Percentiles rank a stretch among this genome's conserved stretches.
Conservation (phyloP, 2,329 filamentous ascomycete species). For the Paracoccidioides brasiliensis region DNA sequence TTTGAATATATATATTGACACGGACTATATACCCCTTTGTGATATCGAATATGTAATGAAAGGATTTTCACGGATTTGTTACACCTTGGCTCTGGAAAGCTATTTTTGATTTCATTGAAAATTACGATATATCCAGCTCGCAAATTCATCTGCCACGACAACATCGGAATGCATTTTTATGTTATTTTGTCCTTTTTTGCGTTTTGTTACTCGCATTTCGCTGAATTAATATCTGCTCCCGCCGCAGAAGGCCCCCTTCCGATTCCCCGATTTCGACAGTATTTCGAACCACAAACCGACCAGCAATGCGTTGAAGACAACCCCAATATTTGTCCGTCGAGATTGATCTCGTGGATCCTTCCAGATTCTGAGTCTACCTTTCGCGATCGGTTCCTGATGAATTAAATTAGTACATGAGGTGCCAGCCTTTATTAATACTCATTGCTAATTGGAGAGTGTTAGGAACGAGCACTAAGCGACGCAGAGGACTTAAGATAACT, state of each 20-base stretch:
- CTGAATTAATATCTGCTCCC: too few species aligned
- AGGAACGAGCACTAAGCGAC: neutral
- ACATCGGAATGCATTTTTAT: too few species aligned
- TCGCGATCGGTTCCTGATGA: neutral
- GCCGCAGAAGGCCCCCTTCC: too few species aligned
- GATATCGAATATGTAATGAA: neutral
- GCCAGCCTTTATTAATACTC: neutral
- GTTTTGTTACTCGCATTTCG: too few species aligned
- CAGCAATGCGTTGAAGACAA: neutral
- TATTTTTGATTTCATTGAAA: neutral
- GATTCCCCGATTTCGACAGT: neutral
- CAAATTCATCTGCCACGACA: too few species aligned
- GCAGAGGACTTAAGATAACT: neutral
- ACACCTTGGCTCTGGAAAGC: too few species aligned
- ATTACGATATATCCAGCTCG: too few species aligned
- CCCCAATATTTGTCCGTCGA: neutral
- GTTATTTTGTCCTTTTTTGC: too few species aligned
- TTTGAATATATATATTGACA: conserved; percentile 13
- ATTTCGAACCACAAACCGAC: neutral
- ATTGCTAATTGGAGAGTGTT: neutral
- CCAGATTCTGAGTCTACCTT: neutral
- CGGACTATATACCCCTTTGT: neutral
- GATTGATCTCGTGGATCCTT: too few species aligned
- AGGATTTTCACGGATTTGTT: neutral
- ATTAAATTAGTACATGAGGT: neutral